Evolutionary conservation across 148 eudicot genomes (phyloP).

Genomic region (Bassia scoparia): DNA sequence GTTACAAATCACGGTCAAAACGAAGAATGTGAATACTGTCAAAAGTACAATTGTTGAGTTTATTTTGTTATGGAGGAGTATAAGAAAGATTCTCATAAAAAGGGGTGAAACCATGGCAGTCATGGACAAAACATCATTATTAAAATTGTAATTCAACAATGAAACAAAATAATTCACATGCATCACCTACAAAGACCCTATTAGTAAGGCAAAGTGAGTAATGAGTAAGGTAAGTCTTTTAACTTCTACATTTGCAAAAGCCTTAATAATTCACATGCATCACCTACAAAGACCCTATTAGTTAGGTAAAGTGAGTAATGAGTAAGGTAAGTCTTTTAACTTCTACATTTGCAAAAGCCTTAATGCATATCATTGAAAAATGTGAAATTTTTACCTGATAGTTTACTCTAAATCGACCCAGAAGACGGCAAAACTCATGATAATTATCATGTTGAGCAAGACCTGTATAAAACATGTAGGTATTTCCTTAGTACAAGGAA

Average conservation of each 20-base stretch:
- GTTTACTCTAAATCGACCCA: constrained; percentile 80
- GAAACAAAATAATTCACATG: no score
- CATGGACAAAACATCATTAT: no score
- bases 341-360: neutral
- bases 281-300: neutral
- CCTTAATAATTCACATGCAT: neutral
- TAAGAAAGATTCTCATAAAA: no score
- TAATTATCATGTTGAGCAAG: constrained; percentile 89
- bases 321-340: neutral
- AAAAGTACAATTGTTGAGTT: no score
- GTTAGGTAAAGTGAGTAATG: neutral
- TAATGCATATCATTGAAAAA: constrained; percentile 1
- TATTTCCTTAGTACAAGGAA: neutral
- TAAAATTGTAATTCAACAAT: no score
- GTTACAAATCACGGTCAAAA: no score
- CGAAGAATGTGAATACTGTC: no score
- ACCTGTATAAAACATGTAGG: constrained; percentile 36
- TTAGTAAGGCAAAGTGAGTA: neutral
- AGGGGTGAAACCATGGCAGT: no score
- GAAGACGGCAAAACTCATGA: constrained; percentile 90
- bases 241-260: neutral
- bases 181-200: neutral
- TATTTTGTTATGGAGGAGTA: no score
- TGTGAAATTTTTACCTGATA: constrained; percentile 53
- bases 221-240: neutral